These are phyloP conservation scores for Dactylonectria estremocensis DNA, from an alignment of 2,329 filamentous ascomycete genomes.

Conservation along the genomic window DNA sequence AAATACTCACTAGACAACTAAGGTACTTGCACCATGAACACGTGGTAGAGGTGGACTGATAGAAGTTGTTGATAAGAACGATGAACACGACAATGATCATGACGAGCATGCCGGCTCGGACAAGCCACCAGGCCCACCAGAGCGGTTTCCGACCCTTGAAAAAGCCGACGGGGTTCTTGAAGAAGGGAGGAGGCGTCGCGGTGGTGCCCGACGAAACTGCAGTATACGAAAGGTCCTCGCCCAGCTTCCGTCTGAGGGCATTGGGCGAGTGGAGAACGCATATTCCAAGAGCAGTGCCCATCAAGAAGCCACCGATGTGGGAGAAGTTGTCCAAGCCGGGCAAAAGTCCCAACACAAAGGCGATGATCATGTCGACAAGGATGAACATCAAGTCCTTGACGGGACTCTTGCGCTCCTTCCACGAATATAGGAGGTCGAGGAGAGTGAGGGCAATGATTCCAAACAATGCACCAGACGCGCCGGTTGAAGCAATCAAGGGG, in stretches of 20 bases:
- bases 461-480: conserved; percentile 91
- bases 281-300: conserved; percentile 89
- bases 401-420: conserved; percentile 83
- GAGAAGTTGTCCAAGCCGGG: conserved; percentile 97
- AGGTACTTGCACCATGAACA: conserved; percentile 97
- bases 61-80: conserved; percentile 91
- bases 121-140: conserved; percentile 98
- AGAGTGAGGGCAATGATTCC: conserved; percentile 91
- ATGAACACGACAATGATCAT: conserved; percentile 90
- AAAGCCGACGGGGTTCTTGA: conserved; percentile 79
- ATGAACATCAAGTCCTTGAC: conserved; percentile 91
- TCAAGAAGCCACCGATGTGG: conserved; percentile 95
- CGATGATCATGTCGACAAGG: conserved; percentile 86
- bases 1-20: conserved; percentile 85
- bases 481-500: conserved; percentile 84
- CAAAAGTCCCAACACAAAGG: conserved; percentile 91
- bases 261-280: conserved; percentile 92
- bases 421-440: conserved; percentile 93
- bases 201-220: conserved; percentile 70
- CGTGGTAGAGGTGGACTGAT: conserved; percentile 76
- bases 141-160: conserved; percentile 93
- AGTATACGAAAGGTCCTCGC: conserved; percentile 79
- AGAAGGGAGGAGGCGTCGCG: conserved; percentile 67
- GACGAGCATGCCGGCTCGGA: conserved; percentile 84
- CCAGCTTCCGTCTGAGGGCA: conserved; percentile 81